These are phyloP conservation scores for Anthoceros angustus DNA, from an alignment of 225 moss, liverwort and hornwort genomes.

Conservation along the genomic window DNA sequence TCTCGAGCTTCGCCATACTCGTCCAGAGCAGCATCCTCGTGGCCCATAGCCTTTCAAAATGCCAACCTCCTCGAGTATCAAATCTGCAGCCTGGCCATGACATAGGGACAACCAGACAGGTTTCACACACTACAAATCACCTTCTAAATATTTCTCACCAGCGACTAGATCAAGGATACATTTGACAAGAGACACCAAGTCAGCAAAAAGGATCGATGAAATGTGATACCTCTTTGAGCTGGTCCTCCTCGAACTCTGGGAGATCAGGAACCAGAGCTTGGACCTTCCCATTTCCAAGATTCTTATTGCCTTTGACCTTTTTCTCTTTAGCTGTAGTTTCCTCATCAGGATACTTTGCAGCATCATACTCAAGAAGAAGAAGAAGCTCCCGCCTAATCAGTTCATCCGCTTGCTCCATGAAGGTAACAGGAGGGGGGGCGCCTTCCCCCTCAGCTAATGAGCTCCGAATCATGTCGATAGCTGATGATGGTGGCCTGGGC, in stretches of 20 bases:
- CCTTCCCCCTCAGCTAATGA: conserved; percentile 36
- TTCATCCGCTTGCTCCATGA: conserved; percentile 56
- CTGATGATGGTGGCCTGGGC: conserved; percentile 56
- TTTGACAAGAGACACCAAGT: neutral
- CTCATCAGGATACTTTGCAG: conserved; percentile 42
- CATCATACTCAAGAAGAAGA: conserved; percentile 61
- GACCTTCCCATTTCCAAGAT: conserved; percentile 18
- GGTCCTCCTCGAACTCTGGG: conserved; percentile 46
- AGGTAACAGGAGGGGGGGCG: conserved; percentile 20
- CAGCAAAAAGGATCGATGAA: neutral
- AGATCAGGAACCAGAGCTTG: conserved; percentile 21
- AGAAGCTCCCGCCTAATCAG: conserved; percentile 58
- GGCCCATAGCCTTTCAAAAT: conserved; percentile 63
- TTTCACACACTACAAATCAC: neutral
- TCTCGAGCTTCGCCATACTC: conserved; percentile 72
- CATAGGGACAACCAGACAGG: conserved; percentile 2
- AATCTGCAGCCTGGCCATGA: conserved; percentile 37
- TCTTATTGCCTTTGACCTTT: conserved; percentile 33
- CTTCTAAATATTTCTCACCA: neutral
- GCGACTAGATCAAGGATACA: neutral
- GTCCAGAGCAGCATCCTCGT: conserved; percentile 49
- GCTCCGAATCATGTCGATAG: conserved; percentile 40
- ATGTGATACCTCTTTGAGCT: conserved; percentile 30
- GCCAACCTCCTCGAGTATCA: conserved; percentile 51
- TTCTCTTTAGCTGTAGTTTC: conserved; percentile 34